Base-by-base conservation (phyloP, 208 protist species). In the Phytomonas sp. region DNA sequence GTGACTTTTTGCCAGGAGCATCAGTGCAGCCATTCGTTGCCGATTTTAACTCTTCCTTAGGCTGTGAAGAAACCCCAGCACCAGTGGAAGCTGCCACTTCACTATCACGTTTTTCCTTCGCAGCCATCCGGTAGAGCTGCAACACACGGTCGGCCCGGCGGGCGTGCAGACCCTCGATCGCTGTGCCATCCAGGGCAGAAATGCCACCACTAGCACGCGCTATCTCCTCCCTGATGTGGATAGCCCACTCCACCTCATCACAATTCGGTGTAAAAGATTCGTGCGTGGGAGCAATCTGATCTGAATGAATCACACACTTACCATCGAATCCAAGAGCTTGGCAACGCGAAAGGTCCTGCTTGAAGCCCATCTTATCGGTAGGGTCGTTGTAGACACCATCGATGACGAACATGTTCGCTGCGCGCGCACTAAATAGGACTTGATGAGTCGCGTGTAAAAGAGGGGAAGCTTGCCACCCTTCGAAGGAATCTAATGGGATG, bases 251-350 rank as follows among this genome's bases (percentile, higher is more conserved):
- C 74, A 94, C 74, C 62, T 93, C 87, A 43, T 36, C 78, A 56
- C 62, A 70, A 8, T 77, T 82, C 20, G 88, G 89, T 9, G 70
- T 80, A 71, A 84, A 96, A 32, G 77, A 71, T 37, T 68, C 68
- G 71, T 96, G 88, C n/a, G 84, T 91, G 1, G 77, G 37, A 23
- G 72, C 68, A 9, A 95, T 81, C 75, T 94, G 88, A 20, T 70
- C 64, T 15, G 85, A 81, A 66, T 92, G 87, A 62, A 91, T 85
- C 3, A 94, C 69, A 20, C 87, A 81, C 67, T 89, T 90, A 37
- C 92, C 92, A 61, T 95, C 78, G 65, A 94, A 89, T 0, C 92
- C 92, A n/a, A 96, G 68, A 13, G 75, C 73, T 30, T 79, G 78
- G 62, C 78, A 83, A 66, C 73, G 73, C 31, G 64, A 80, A 17